A percentile compares a stretch with the other conserved stretches of the same genome.
These are phyloP conservation scores for Fraxinus angustifolia DNA, from an alignment of 305 asterid genomes.

Conservation along the genomic window DNA sequence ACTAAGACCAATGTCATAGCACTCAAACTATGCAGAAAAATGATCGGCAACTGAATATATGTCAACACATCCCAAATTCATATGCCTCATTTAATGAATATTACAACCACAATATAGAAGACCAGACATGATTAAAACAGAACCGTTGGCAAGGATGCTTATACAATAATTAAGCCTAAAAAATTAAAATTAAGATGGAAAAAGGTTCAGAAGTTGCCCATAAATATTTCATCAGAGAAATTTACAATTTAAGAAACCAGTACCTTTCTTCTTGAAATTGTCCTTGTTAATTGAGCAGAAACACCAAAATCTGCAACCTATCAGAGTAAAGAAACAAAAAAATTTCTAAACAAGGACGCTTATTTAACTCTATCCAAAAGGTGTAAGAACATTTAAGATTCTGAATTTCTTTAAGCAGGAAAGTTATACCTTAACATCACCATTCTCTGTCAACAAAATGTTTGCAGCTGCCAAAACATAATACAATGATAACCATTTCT, in stretches of 20 bases:
- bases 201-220: not conserved
- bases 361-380: not conserved
- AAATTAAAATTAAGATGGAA: constrained; percentile 2
- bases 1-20: not conserved
- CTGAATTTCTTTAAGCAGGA: constrained; percentile 16
- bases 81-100: not conserved
- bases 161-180: not conserved
- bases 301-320: constrained; percentile 98
- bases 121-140: constrained; percentile 2
- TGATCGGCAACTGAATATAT: not conserved
- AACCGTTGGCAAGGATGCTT: not conserved
- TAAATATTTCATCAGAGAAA: not conserved
- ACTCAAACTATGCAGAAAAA: not conserved
- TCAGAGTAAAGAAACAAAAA: not conserved
- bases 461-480: constrained; percentile 49
- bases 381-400: not conserved
- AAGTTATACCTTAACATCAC: constrained; percentile 80
- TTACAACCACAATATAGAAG: not conserved
- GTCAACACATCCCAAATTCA: constrained; percentile 2
- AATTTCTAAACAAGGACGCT: not conserved
- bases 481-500: not conserved
- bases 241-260: constrained; percentile 4
- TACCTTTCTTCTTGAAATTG: constrained; percentile 94
- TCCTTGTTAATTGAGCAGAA: constrained; percentile 89
- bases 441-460: constrained; percentile 82